Conservation (phyloP, 2,329 filamentous ascomycete genomes). For the Teratosphaeria nubilosa region DNA sequence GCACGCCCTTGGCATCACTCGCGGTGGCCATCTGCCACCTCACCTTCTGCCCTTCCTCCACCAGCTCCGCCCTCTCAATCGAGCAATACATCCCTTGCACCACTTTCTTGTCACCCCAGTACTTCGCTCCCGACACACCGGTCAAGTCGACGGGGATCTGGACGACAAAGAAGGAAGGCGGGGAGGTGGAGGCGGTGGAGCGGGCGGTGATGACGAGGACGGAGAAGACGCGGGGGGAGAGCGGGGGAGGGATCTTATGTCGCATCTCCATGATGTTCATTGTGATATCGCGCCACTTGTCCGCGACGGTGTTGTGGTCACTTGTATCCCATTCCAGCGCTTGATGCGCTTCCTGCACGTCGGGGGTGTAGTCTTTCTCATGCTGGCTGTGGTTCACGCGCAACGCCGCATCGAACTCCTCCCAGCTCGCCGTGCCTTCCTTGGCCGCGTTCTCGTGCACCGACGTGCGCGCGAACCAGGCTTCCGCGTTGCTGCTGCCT, state of each 20-base stretch:
- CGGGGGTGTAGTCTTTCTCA: constrained; percentile 50
- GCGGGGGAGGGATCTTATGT: constrained; percentile 50
- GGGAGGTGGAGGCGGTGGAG: background rate
- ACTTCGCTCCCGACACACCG: constrained; percentile 26
- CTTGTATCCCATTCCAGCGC: constrained; percentile 34
- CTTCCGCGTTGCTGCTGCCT: constrained; percentile 32
- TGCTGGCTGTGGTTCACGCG: constrained; percentile 48
- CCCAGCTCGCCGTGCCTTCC: constrained; percentile 49
- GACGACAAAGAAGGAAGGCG: constrained; percentile 24
- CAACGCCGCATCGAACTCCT: constrained; percentile 52
- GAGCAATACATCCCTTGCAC: constrained; percentile 54
- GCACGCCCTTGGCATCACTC: constrained; percentile 56
- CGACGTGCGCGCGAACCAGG: constrained; percentile 56
- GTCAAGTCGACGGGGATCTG: constrained; percentile 29
- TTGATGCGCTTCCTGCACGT: constrained; percentile 40
- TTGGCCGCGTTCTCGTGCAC: constrained; percentile 46
- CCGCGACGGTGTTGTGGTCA: constrained; percentile 9
- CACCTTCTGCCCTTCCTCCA: constrained; percentile 33
- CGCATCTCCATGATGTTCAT: constrained; percentile 52
- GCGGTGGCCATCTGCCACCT: constrained; percentile 74
- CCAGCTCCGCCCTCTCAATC: constrained; percentile 50
- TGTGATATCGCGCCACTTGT: constrained; percentile 26
- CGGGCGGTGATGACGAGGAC: constrained; percentile 51
- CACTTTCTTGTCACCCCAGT: constrained; percentile 25
- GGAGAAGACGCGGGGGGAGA: constrained; percentile 56